A percentile compares a stretch with the other conserved stretches of the same genome.
Evolutionary conservation across 108 stramenopile species (phyloP).

Genomic region (Conticribra guillardii): DNA sequence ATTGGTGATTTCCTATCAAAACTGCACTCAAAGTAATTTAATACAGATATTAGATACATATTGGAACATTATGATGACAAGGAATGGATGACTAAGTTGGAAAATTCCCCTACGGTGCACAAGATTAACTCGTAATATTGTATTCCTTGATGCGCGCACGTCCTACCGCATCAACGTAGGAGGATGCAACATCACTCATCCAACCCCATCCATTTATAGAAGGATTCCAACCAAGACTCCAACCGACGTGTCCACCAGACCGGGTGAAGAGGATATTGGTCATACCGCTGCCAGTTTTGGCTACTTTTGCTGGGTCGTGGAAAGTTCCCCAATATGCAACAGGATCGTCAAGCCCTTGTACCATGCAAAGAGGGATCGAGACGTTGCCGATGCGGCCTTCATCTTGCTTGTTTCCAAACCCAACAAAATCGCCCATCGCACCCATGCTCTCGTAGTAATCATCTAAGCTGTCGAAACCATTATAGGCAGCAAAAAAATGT

Average conservation of each 20-base stretch:
- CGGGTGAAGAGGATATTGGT: slow-evolving; percentile 69
- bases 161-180: slow-evolving; percentile 60
- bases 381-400: slow-evolving; percentile 65
- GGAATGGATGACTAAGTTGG: no score
- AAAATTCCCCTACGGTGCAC: no score
- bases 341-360: slow-evolving; percentile 83
- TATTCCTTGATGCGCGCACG: slow-evolving; percentile 7
- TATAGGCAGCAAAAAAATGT: slow-evolving; percentile 67
- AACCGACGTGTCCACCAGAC: slow-evolving; percentile 82
- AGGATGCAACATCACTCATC: slow-evolving; percentile 70
- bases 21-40: no score
- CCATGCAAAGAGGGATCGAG: slow-evolving; percentile 61
- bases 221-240: slow-evolving; percentile 70
- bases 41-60: no score
- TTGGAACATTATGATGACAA: no score
- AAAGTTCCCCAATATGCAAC: slow-evolving; percentile 67
- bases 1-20: no score
- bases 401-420: slow-evolving; percentile 22
- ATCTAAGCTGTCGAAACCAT: slow-evolving; percentile 64
- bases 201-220: slow-evolving; percentile 61
- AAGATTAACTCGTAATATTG: no score
- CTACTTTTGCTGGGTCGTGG: slow-evolving; percentile 63
- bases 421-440: slow-evolving; percentile 68
- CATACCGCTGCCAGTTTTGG: slow-evolving; percentile 60
- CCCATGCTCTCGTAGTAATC: slow-evolving; percentile 70